Base-by-base conservation (phyloP, 2,329 filamentous ascomycete species). In the Epichloe coenophiala region DNA sequence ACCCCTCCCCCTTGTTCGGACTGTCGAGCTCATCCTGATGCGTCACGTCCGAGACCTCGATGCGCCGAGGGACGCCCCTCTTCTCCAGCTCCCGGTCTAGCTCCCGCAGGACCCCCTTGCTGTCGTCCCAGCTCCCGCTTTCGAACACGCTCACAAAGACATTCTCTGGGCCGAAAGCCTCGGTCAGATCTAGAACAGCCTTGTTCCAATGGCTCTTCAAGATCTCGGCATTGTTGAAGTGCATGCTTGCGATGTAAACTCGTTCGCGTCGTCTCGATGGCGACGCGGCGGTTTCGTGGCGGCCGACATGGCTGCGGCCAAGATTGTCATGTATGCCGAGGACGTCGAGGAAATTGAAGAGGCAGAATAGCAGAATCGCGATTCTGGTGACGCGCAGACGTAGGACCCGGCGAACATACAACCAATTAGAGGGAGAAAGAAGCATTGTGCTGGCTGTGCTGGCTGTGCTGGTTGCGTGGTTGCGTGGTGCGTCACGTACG, bases 91-190 rank as follows among this genome's bases (percentile, higher is more conserved):
- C 64, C 1, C 54, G 56, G 51, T 84, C 80, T 31, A 88, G 67
- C 23, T 76, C 70, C 21, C 62, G 65, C 55, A 88, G 65, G 6
- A 76, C 77, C 15, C 68, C 73, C 63, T 86, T 86, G 17, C 78
- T 85, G 52, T 81, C 71, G 61, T 88, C 84, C 68, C 76, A 81
- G 60, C 80, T 84, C 5, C 83, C 83, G 57, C 79, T 83, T 63
- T 88, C 84, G 52, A 78, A 75, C 33, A 87, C 73, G 53, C 77
- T 80, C 40, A 88, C 74, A 60, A 76, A 87, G 2, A 87, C 76
- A 60, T 86, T 86, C 3, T 78, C 70, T 0, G 74, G 65, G 0
- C 83, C 83, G 4, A 86, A 66, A 5, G 70, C 67, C 44, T 73
- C 67, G 5, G 76, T 72, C 19, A 88, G 66, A 2, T 74, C 68